A percentile compares a stretch with the other conserved stretches of the same genome.
These are phyloP conservation scores for Ophiocordyceps camponoti-floridani DNA, from an alignment of 2,329 filamentous ascomycete genomes.

Conservation along the genomic window DNA sequence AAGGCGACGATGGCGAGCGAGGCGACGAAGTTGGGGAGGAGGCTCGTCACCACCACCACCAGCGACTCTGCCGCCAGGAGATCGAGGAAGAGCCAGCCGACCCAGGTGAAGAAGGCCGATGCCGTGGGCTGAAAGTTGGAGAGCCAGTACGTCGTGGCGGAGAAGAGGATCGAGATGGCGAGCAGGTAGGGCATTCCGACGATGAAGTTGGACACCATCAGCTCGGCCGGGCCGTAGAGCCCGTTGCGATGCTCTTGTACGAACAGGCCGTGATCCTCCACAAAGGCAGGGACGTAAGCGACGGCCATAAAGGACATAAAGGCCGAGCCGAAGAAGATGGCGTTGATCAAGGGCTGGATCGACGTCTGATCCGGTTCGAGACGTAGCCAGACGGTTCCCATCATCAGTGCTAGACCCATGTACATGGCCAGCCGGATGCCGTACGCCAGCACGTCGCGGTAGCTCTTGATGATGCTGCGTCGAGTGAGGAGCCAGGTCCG, in stretches of 20 bases:
- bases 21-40: conserved; percentile 68
- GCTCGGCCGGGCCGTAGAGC: conserved; percentile 55
- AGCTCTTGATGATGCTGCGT: conserved; percentile 65
- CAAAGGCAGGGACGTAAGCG: conserved; percentile 68
- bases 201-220: conserved; percentile 64
- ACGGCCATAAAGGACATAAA: conserved; percentile 74
- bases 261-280: conserved; percentile 43
- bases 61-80: conserved; percentile 67
- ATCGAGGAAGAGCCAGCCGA: conserved; percentile 75
- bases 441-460: conserved; percentile 71
- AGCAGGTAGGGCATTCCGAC: conserved; percentile 72
- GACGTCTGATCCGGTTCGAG: conserved; percentile 49
- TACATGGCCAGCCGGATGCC: conserved; percentile 75
- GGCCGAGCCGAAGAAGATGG: conserved; percentile 57
- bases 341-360: conserved; percentile 70
- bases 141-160: conserved; percentile 62
- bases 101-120: conserved; percentile 54
- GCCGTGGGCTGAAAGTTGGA: conserved; percentile 52
- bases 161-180: conserved; percentile 59
- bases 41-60: conserved; percentile 54
- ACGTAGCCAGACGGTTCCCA: conserved; percentile 76
- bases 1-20: conserved; percentile 66
- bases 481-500: conserved; percentile 52
- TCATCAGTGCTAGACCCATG: conserved; percentile 56
- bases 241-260: conserved; percentile 60